phyloP scores from a whole-genome alignment of 1,139 yeast species.

The Geotrichum histeridarum region DNA sequence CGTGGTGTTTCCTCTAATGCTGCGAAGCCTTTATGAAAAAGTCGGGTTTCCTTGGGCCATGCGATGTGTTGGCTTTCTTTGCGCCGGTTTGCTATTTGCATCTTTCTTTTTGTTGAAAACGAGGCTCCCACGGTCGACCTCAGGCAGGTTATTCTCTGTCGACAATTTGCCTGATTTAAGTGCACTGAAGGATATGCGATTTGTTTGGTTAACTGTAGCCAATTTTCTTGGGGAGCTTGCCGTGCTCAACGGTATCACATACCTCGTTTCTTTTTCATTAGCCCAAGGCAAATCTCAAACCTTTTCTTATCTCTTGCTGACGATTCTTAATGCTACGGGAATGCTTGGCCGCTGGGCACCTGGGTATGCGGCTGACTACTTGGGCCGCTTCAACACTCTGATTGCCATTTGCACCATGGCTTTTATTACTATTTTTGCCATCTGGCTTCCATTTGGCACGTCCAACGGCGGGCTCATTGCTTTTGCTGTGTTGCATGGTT shows the following conservation, averaged over 20 bases:
- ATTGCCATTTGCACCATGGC: slow-evolving; percentile 43
- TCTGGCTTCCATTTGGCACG: slow-evolving; percentile 56
- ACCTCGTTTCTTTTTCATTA: slow-evolving; percentile 53
- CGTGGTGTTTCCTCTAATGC: slow-evolving; percentile 55
- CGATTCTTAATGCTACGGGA: slow-evolving; percentile 56
- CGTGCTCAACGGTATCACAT: slow-evolving; percentile 49
- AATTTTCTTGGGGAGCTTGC: slow-evolving; percentile 54
- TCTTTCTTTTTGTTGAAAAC: slow-evolving; percentile 39
- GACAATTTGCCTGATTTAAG: slow-evolving; percentile 30
- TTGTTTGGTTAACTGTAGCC: slow-evolving; percentile 41
- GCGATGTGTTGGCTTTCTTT: slow-evolving; percentile 50
- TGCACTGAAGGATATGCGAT: slow-evolving; percentile 41
- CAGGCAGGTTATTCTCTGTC: background rate
- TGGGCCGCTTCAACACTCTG: slow-evolving; percentile 57
- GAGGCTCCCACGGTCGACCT: slow-evolving; percentile 23
- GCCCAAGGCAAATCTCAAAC: slow-evolving; percentile 52
- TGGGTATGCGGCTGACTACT: slow-evolving; percentile 49
- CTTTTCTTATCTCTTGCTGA: slow-evolving; percentile 44
- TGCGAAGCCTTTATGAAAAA: slow-evolving; percentile 47
- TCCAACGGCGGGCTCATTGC: slow-evolving; percentile 35
- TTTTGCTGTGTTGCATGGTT: slow-evolving; percentile 50
- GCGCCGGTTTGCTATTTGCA: slow-evolving; percentile 40
- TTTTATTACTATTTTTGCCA: slow-evolving; percentile 38
- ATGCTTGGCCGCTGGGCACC: slow-evolving; percentile 56
- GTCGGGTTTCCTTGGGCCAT: slow-evolving; percentile 60